phyloP scores from a whole-genome alignment of 495 filamentous ascomycete species.

The Tuber aestivum region DNA sequence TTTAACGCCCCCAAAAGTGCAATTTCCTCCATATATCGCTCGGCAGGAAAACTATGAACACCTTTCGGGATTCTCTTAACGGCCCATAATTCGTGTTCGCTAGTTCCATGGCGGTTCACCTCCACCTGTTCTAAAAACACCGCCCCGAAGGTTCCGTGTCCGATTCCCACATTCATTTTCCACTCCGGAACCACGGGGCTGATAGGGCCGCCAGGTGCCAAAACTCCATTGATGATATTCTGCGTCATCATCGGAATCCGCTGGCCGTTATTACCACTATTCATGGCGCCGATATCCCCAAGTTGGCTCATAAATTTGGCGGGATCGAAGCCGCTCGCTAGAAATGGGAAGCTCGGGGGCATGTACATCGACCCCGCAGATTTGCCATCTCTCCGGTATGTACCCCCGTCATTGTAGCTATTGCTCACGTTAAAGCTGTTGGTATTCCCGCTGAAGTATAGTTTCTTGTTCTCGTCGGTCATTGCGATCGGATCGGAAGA shows the following conservation, averaged over 20 bases:
- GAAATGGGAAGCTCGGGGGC: not conserved
- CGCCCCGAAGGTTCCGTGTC: not conserved
- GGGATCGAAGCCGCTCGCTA: not conserved
- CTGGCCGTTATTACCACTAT: not conserved
- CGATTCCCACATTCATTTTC: slow-evolving; percentile 1
- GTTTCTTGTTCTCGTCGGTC: not conserved
- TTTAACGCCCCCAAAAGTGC: not conserved
- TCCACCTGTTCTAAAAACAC: not conserved
- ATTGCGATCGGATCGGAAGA: not conserved
- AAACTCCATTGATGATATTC: not conserved
- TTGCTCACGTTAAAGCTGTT: not conserved
- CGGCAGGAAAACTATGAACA: not conserved
- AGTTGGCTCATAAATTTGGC: not conserved
- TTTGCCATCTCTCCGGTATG: not conserved
- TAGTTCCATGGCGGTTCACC: not conserved
- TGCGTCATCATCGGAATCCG: not conserved
- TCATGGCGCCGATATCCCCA: not conserved
- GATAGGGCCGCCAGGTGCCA: not conserved
- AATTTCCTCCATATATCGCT: not conserved
- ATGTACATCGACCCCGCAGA: not conserved
- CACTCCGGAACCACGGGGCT: not conserved
- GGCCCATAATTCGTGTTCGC: not conserved
- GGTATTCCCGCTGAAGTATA: not conserved
- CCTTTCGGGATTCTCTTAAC: slow-evolving; percentile 1
- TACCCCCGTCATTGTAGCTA: not conserved